A percentile compares a stretch with the other conserved stretches of the same genome.
Conservation (phyloP, 2,329 filamentous ascomycete species). For the Onygenales sp. region DNA sequence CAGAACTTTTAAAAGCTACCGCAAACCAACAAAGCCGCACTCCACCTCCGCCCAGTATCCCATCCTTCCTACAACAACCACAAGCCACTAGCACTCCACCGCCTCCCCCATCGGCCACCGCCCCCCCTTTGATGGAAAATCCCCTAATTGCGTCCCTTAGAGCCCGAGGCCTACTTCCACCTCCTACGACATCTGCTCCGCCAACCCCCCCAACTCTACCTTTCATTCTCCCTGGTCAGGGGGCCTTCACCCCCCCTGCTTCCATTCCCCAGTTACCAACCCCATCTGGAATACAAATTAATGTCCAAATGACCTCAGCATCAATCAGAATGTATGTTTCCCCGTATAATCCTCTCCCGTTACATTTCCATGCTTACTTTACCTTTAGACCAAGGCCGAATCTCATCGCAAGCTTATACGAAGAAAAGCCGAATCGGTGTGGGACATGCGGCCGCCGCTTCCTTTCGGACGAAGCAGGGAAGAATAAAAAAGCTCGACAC, state of each 20-base stretch:
- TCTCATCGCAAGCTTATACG: conserved; percentile 65
- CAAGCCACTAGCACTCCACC: conserved; percentile 45
- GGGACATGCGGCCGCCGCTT: conserved; percentile 88
- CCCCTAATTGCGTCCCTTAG: conserved; percentile 59
- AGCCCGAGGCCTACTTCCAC: conserved; percentile 55
- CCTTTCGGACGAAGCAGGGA: conserved; percentile 63
- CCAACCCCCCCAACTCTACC: conserved; percentile 33
- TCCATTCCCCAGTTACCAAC: conserved; percentile 23
- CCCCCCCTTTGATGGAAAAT: conserved; percentile 41
- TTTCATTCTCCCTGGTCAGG: conserved; percentile 30
- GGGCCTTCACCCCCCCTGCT: conserved; percentile 27
- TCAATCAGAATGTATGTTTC: conserved; percentile 63
- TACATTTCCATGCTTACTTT: neutral
- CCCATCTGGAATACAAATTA: conserved; percentile 21
- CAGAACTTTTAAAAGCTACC: conserved; percentile 36
- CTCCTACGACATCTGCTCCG: conserved; percentile 33
- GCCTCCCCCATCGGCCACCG: conserved; percentile 29
- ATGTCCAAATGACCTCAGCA: conserved; percentile 49
- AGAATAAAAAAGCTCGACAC: conserved; percentile 77
- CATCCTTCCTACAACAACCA: conserved; percentile 43
- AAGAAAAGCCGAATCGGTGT: conserved; percentile 75
- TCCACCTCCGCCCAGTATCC: conserved; percentile 39
- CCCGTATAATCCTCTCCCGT: conserved; percentile 9
- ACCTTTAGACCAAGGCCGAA: conserved; percentile 58
- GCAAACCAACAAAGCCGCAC: conserved; percentile 30